These are phyloP conservation scores for Dendrobium chrysotoxum DNA, from an alignment of 106 monocot genomes.

Conservation along the genomic window DNA sequence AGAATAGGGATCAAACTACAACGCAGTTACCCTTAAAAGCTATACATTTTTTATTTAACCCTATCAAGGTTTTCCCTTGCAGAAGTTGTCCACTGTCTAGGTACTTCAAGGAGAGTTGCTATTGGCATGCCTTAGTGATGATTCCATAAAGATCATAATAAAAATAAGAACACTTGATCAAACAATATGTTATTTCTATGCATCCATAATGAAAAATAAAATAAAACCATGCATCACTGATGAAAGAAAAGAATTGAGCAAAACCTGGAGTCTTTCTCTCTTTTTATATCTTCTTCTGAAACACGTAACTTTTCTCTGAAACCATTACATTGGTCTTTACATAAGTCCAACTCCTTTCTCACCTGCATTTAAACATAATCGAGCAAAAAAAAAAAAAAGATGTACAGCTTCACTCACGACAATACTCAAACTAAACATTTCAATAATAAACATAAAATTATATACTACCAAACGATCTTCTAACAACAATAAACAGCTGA, in stretches of 20 bases:
- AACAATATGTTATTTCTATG: not conserved
- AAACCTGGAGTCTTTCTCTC: conserved; percentile 33
- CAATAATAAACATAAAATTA: not conserved
- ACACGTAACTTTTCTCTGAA: conserved; percentile 20
- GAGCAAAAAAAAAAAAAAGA: not conserved
- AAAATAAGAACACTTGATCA: not conserved
- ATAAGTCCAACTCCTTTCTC: conserved; percentile 41
- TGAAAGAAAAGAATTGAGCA: not conserved
- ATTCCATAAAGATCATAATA: not conserved
- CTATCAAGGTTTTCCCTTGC: no score
- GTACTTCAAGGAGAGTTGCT: no score
- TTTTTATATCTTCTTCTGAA: conserved; percentile 19
- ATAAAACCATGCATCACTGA: not conserved
- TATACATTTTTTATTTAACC: no score
- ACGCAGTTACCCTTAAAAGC: no score
- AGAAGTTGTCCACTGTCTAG: no score
- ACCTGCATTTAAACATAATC: conserved; percentile 23
- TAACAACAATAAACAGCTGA: not conserved
- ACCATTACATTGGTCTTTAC: conserved; percentile 25
- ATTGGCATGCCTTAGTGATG: no score
- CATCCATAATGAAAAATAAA: not conserved
- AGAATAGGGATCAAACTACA: no score
- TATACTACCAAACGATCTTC: conserved; percentile 11
- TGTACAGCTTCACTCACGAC: not conserved
- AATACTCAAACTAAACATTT: not conserved